Conservation (phyloP, 2,329 filamentous ascomycete genomes). For the Stemphylium lycopersici region DNA sequence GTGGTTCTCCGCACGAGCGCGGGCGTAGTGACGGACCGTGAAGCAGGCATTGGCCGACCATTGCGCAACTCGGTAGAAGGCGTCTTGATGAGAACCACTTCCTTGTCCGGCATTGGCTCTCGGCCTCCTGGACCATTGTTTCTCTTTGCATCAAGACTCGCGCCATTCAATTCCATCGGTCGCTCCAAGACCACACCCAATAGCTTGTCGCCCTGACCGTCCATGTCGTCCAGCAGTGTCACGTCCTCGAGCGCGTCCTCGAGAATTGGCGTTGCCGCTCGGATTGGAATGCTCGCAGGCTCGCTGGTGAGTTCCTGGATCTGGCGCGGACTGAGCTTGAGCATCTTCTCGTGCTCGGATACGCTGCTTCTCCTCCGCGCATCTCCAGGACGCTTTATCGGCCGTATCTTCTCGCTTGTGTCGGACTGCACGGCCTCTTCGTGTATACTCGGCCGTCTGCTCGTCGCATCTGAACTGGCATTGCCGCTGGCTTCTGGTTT, state of each 20-base stretch:
- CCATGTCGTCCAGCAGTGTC: slow-evolving; percentile 21
- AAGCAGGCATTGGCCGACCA: slow-evolving; percentile 38
- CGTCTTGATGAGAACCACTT: slow-evolving; percentile 41
- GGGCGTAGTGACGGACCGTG: slow-evolving; percentile 48
- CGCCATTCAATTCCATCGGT: slow-evolving; percentile 19
- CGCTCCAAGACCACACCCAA: slow-evolving; percentile 31
- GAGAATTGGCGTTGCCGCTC: slow-evolving; percentile 48
- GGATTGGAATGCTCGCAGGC: slow-evolving; percentile 60
- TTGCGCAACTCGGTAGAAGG: slow-evolving; percentile 29
- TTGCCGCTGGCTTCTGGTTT: slow-evolving; percentile 17
- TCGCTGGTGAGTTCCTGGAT: slow-evolving; percentile 62
- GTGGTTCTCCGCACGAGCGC: slow-evolving; percentile 47
- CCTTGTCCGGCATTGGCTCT: slow-evolving; percentile 30
- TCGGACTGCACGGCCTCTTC: slow-evolving; percentile 45
- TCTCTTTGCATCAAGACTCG: slow-evolving; percentile 1
- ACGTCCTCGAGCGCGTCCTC: slow-evolving; percentile 41
- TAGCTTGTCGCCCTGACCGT: slow-evolving; percentile 24
- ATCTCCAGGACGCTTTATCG: slow-evolving; percentile 46
- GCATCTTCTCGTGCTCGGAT: slow-evolving; percentile 49
- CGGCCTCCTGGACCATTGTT: slow-evolving; percentile 9
- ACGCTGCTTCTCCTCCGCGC: slow-evolving; percentile 44
- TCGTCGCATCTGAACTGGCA: slow-evolving; percentile 21
- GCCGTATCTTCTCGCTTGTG: slow-evolving; percentile 38
- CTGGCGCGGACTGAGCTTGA: slow-evolving; percentile 61
- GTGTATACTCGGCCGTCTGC: slow-evolving; percentile 28